Evolutionary conservation across 805 yeast species (phyloP).

Genomic region (Wickerhamomyces alni): DNA sequence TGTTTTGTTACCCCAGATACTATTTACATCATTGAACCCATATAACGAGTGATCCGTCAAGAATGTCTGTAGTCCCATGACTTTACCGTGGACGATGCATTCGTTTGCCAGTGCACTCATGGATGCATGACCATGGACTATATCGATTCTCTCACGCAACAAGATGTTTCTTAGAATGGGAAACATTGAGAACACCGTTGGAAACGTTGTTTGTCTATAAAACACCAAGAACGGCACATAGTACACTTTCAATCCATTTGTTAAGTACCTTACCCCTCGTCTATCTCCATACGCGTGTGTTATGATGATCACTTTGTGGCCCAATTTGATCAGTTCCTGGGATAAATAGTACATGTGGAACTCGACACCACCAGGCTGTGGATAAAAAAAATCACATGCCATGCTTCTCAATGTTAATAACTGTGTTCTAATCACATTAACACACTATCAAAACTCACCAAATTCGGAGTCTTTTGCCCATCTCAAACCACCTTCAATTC

Average conservation of each 20-base stretch:
- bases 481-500: no score
- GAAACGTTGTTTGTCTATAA: slow-evolving; percentile 81
- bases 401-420: slow-evolving; percentile 38
- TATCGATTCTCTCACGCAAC: slow-evolving; percentile 77
- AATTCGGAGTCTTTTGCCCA: background rate
- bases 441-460: background rate
- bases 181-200: slow-evolving; percentile 83
- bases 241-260: slow-evolving; percentile 91
- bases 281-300: slow-evolving; percentile 87
- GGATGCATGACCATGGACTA: slow-evolving; percentile 95
- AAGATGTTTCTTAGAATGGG: slow-evolving; percentile 82
- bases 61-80: slow-evolving; percentile 89
- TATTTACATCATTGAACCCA: slow-evolving; percentile 84
- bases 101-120: slow-evolving; percentile 84
- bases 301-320: slow-evolving; percentile 80
- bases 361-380: slow-evolving; percentile 98
- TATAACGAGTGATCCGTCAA: slow-evolving; percentile 94
- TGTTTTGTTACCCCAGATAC: slow-evolving; percentile 81
- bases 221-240: slow-evolving; percentile 78
- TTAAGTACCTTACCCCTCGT: slow-evolving; percentile 72
- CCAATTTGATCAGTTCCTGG: slow-evolving; percentile 69
- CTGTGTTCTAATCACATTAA: no score
- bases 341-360: slow-evolving; percentile 90
- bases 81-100: slow-evolving; percentile 82
- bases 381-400: slow-evolving; percentile 96